Percentiles rank a stretch among this genome's conserved stretches.
Conservation (phyloP, 1,284 basidiomycete genomes). For the Sparassis latifolia region DNA sequence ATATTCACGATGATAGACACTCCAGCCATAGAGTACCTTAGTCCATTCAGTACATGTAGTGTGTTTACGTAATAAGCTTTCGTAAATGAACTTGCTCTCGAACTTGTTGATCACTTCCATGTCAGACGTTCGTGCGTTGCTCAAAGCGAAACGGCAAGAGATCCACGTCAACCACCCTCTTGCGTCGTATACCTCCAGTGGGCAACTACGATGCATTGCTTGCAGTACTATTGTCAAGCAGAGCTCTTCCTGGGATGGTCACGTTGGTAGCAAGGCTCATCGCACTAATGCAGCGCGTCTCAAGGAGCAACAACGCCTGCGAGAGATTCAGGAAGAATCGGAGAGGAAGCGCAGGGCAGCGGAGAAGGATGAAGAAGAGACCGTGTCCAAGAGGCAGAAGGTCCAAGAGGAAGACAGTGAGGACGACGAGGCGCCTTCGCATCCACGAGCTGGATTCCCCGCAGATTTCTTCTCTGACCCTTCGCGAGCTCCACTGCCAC, state of each 20-base stretch:
- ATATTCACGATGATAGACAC: too few species aligned
- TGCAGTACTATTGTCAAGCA: conserved; percentile 64
- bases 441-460: conserved; percentile 37
- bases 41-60: too few species aligned
- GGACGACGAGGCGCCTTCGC: conserved; percentile 11
- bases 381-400: conserved; percentile 7
- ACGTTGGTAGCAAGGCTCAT: conserved; percentile 74
- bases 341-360: conserved; percentile 41
- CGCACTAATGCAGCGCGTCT: conserved; percentile 53
- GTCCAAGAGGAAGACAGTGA: conserved; percentile 5
- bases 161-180: conserved; percentile 63
- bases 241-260: conserved; percentile 77
- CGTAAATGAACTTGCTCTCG: too few species aligned
- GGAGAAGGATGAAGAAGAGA: conserved; percentile 26
- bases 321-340: conserved; percentile 20
- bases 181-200: conserved; percentile 57
- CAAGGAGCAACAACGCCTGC: conserved; percentile 44
- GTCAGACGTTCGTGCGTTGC: conserved; percentile 63
- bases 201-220: conserved; percentile 62
- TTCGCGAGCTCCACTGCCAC: conserved; percentile 39
- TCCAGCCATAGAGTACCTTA: too few species aligned
- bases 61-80: too few species aligned
- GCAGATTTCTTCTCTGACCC: conserved; percentile 77
- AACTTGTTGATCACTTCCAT: background rate
- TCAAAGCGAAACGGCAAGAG: conserved; percentile 73